These are phyloP conservation scores for Cordyceps fumosorosea DNA, from an alignment of 2,329 filamentous ascomycete species.

Conservation along the genomic window DNA sequence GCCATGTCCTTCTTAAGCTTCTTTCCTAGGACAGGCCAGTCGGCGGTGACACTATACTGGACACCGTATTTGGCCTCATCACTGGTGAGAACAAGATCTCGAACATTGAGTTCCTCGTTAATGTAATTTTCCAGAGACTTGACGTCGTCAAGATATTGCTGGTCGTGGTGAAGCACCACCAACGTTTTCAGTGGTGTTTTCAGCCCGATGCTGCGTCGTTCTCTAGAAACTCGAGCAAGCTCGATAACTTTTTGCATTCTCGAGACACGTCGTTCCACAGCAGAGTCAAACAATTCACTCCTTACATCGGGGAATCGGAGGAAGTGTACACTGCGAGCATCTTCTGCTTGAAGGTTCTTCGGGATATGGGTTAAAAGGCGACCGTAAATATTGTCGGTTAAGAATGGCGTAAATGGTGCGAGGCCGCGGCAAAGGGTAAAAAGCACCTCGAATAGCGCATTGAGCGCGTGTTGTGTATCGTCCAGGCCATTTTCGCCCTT, in stretches of 20 bases:
- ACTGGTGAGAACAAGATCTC: constrained; percentile 73
- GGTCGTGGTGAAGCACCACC: constrained; percentile 79
- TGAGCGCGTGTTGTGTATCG: constrained; percentile 84
- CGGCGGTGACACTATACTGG: constrained; percentile 80
- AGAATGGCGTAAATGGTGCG: constrained; percentile 91
- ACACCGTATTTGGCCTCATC: constrained; percentile 91
- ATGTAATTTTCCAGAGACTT: constrained; percentile 83
- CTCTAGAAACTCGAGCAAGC: constrained; percentile 76
- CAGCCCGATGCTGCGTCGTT: constrained; percentile 74
- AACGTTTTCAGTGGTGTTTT: constrained; percentile 89
- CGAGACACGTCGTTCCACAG: constrained; percentile 76
- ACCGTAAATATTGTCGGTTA: constrained; percentile 90
- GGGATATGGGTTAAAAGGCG: constrained; percentile 78
- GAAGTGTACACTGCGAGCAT: constrained; percentile 87
- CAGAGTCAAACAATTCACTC: constrained; percentile 78
- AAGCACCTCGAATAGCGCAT: constrained; percentile 89
- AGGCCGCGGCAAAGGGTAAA: constrained; percentile 83
- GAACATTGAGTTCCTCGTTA: constrained; percentile 83
- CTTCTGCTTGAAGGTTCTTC: constrained; percentile 58
- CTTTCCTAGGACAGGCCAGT: constrained; percentile 92
- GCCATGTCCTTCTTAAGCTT: constrained; percentile 94
- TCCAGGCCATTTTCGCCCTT: constrained; percentile 84
- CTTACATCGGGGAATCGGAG: constrained; percentile 82
- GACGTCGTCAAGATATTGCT: constrained; percentile 79
- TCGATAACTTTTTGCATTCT: constrained; percentile 97